Evolutionary conservation across 441 rosid species (phyloP), one percentile per base, ranked within the genome.

Genomic region (Aquilaria agallochum): DNA sequence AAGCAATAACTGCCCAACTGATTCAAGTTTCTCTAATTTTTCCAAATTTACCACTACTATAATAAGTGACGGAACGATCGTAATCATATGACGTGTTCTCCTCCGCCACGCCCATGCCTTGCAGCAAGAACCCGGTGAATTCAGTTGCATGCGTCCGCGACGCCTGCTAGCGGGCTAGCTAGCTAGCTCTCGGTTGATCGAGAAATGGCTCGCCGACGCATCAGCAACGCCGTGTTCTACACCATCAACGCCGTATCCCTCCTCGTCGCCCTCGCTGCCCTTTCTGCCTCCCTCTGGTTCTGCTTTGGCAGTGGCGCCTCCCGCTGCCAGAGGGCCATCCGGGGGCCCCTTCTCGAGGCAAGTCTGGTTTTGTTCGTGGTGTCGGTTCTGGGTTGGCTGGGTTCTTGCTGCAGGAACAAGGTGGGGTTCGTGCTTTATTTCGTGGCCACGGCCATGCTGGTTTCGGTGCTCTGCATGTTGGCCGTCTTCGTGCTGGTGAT

Each of bases 301-400:
- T 70, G 31, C 20, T 8, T 71, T 36, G 5, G 6, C 49, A 47
- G 55, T 2, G 74, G 69, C 31, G 60, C 46, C 54, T 57, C 75
- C 49, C 30, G 30, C 2, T 78, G 83, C 69, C 73, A 73, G 45
- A 67, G 50, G 61, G 9, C 54, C 70, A 45, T 73, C 47, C 65
- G 60, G 47, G 46, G 11, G 53, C 80, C 77, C 5, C 63, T 72
- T 20, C 72, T 76, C 20, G 33, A 63, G 31, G 50, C 53, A 6
- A 77, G 80, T 5, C 10, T 56, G 0, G 15, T 54, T 50, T 9
- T 69, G 14, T n/a, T 59, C 50, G 33, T 48, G 2, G 45, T 76
- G 31, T 70, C 80, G 31, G 8, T 63, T 14, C 15, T 69, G 34
- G 69, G 63, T 27, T 57, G 56, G 3, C 4, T 65, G 11, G 62